Base-by-base conservation (phyloP, 306 rosid species). In the Echinosophora koreensis region DNA sequence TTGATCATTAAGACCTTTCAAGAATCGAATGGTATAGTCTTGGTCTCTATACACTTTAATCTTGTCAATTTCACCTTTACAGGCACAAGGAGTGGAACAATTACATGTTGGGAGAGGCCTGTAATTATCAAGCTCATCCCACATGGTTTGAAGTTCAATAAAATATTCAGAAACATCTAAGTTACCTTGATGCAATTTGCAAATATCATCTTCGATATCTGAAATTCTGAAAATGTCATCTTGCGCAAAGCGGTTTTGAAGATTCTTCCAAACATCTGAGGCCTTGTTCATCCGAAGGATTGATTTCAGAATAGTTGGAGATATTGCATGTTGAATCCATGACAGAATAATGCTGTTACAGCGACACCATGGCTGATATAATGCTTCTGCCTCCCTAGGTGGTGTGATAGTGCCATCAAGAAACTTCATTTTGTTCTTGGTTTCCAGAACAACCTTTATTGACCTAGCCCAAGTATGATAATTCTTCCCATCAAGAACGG, bases 351-450 rank as follows among this genome's bases (percentile, higher is more conserved):
- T 55, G 0, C 10, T 55, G 12, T 55, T 55, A 5, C 34, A 55
- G 0, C 34, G 30, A 0, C 1, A 0, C 61, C 34, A 55, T 6
- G 61, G 34, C 0, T 6, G 5, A 52, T 4, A 52, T 3, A 52
- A 1, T 1, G 58, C 3, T n/a, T 55, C 34, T 0, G 0, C 1
- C 0, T 2, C 0, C 0, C 4, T 0, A 1, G 32, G 30, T 18
- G 17, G 9, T 1, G 10, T 30, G 0, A 52, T 1, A 4, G 27
- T 6, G 2, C 61, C 34, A 55, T 55, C 61, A 55, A 17, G 2
- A 3, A 55, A 55, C 0, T 2, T 8, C 4, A 6, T 7, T 1
- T 55, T 55, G 5, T 55, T 55, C 34, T 55, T 55, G 1, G 61
- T 6, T 6, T 16, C 11, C 32, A 55, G 0, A 0, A 10, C 61